Evolutionary conservation across 495 filamentous ascomycete species (phyloP), one percentile per base, ranked within the genome.

Genomic region (Penicillium malachiteum): DNA sequence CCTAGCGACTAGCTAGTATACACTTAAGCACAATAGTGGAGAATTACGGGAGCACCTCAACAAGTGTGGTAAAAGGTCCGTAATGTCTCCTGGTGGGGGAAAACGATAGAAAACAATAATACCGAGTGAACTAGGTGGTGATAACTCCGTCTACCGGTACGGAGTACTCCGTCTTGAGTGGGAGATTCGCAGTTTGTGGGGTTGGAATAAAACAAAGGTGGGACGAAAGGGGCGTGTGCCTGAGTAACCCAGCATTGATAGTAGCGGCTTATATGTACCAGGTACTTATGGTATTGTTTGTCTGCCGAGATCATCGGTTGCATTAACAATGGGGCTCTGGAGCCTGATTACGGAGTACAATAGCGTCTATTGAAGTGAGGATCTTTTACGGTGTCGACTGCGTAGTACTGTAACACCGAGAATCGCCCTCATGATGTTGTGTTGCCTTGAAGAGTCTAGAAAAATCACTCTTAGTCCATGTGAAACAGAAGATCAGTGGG

Each of bases 161-260:
- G n/a, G n/a, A n/a, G n/a, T n/a, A n/a, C n/a, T n/a, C n/a, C 21
- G 21, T 26, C 21, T 26, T 26, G 21, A 26, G 35, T 51, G 35
- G 45, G 44, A 45, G 42, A 59, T 4, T 26, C 21, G 21, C 21
- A 26, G 21, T 26, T 59, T 59, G 57, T 59, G 52, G 52, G 57
- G 57, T 43, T 48, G 35, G 57, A 52, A 49, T n/a, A 43, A 16
- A 43, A 43, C 3, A 12, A 4, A 31, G 17, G 37, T 14, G 16
- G 48, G 35, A 30, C 18, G 11, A 10, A 3, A 48, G 43, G 17
- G 11, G 45, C 30, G 26, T 7, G 34, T 37, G 34, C 12, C 30
- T 48, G 26, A 8, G 32, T 6, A 34, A 16, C 32, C 47, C n/a
- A n/a, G n/a, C n/a, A n/a, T 33, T 49, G 32, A 37, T 49, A 4